Base-by-base conservation (phyloP, 805 yeast species). In the Lachancea sp. region DNA sequence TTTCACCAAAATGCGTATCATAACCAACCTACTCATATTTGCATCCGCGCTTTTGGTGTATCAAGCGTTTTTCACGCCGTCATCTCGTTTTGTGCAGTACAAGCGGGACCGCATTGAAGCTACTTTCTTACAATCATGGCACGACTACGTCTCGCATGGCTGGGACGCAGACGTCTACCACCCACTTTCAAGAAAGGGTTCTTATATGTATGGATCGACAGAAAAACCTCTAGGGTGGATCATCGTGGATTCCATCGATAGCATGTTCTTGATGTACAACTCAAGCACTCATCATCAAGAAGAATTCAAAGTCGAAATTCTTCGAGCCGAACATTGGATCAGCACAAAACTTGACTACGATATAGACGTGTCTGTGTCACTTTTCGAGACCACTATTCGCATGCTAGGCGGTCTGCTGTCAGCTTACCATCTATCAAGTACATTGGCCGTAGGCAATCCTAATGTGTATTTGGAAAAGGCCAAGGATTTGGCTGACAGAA, bases 361-460 rank as follows among this genome's bases (percentile, higher is more conserved):
- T 54, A 77, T 85, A 53, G 85, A 87, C 59, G 77, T 81, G 49
- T 75, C 75, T 30, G 93, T 87, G 35, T 88, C 83, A 59, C 81
- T 88, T 5, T 90, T 90, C 65, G 97, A 89, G 61, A 88, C 96
- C n/a, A 87, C 97, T 5, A 89, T 87, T 51, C 74, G 96, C 60
- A 87, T 90, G 95, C 68, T 90, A 20, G 97, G 97, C 36, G 97
- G 97, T 0, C 70, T 90, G n/a, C 67, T 90, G 40, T 82, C 95
- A 2, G 95, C 95, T 0, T 78, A 77, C 58, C 81, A 85, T 52
- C 65, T 87, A 25, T 74, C 90, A 1, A 67, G 73, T 12, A 90
- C 85, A 54, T 37, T 58, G 8, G 31, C 47, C 3, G 41, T 58
- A 3, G 65, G 64, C 3, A 53, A 54, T 18, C 50, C 59, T 8